phyloP scores from a whole-genome alignment of 495 filamentous ascomycete species.

The Parathielavia hyrcaniae region DNA sequence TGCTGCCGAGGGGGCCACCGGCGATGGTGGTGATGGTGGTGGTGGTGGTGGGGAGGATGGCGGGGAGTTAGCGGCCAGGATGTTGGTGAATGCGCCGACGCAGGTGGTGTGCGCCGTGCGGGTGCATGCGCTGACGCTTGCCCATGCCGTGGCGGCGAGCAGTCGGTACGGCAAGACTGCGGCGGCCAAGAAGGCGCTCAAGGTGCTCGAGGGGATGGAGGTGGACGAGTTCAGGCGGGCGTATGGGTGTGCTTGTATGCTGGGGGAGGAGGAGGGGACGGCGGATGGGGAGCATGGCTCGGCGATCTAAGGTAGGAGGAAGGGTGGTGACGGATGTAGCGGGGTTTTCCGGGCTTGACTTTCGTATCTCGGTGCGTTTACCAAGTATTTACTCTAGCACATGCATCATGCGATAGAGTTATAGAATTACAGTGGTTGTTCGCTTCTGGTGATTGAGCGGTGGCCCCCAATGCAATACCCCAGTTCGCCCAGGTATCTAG shows the following conservation, averaged over 20 bases:
- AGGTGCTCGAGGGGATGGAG: slow-evolving; percentile 50
- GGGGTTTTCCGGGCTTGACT: neutral
- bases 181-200: slow-evolving; percentile 62
- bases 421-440: no score
- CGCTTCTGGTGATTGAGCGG: no score
- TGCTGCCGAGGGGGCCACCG: neutral
- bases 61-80: slow-evolving; percentile 21
- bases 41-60: neutral
- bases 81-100: slow-evolving; percentile 34
- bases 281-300: slow-evolving; percentile 10
- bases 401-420: neutral
- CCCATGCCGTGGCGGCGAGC: slow-evolving; percentile 55
- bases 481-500: no score
- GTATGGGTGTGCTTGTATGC: slow-evolving; percentile 59
- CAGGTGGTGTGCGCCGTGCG: slow-evolving; percentile 65
- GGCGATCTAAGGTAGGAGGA: slow-evolving; percentile 10
- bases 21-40: no score
- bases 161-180: slow-evolving; percentile 65
- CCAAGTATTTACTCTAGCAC: neutral
- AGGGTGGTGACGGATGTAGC: neutral
- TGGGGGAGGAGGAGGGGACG: slow-evolving; percentile 1
- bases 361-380: no score
- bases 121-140: slow-evolving; percentile 65
- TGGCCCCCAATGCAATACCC: no score
- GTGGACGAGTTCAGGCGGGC: slow-evolving; percentile 52